Evolutionary conservation across 2,329 filamentous ascomycete species (phyloP).

Genomic region (Apiospora arundinis): DNA sequence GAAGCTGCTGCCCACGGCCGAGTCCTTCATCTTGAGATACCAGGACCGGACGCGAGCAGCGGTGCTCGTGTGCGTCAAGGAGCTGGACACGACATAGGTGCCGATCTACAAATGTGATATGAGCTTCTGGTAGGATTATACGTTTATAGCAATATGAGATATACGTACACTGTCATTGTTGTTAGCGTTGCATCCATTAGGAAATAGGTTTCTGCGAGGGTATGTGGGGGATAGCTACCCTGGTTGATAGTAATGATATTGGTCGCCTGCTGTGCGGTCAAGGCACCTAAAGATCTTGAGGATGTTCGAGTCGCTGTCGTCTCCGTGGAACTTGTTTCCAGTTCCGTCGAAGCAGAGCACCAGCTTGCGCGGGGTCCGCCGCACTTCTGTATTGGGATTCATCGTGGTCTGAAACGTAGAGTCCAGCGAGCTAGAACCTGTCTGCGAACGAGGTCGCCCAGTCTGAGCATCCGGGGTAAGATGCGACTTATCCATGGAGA

Average conservation of each 20-base stretch:
- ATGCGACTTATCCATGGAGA: conserved; percentile 31
- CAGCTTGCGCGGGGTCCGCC: conserved; percentile 49
- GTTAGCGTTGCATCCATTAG: neutral
- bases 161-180: neutral
- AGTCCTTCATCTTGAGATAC: conserved; percentile 78
- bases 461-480: conserved; percentile 26
- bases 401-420: conserved; percentile 26
- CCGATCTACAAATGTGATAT: conserved; percentile 74
- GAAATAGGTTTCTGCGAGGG: neutral
- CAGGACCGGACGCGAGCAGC: conserved; percentile 67
- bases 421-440: conserved; percentile 19
- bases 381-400: conserved; percentile 29
- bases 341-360: conserved; percentile 69
- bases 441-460: conserved; percentile 17
- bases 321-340: conserved; percentile 68
- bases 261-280: conserved; percentile 65
- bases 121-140: conserved; percentile 41
- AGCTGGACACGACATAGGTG: conserved; percentile 70
- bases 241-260: conserved; percentile 44
- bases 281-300: conserved; percentile 75
- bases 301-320: conserved; percentile 69
- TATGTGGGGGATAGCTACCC: neutral
- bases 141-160: neutral
- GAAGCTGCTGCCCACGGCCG: conserved; percentile 80
- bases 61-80: conserved; percentile 62